Percentiles rank a stretch among this genome's conserved stretches.
Conservation (phyloP, 371 early-diverging fungal species). For the Massospora cicadina region DNA sequence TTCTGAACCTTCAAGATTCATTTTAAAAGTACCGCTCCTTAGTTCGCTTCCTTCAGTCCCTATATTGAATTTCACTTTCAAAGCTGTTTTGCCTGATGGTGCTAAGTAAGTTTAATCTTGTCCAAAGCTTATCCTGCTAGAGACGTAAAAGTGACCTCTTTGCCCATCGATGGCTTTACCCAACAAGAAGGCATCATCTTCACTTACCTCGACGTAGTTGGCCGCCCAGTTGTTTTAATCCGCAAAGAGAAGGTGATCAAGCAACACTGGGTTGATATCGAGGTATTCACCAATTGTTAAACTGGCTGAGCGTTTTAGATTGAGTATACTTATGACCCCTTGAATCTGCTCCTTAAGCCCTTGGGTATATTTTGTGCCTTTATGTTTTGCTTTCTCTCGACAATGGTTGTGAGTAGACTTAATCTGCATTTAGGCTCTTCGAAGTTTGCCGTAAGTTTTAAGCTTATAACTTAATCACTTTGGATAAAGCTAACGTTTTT, state of each 20-base stretch:
- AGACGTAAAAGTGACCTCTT: slow-evolving; percentile 31
- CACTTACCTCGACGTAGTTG: slow-evolving; percentile 58
- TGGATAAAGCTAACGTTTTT: neutral
- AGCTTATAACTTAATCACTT: neutral
- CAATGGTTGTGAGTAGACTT: neutral
- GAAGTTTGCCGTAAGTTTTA: neutral
- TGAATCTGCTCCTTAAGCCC: slow-evolving; percentile 8
- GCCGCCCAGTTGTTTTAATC: slow-evolving; percentile 38
- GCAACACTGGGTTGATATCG: slow-evolving; percentile 28
- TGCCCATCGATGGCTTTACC: slow-evolving; percentile 30
- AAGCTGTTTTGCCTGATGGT: slow-evolving; percentile 82
- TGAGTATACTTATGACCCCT: slow-evolving; percentile 1
- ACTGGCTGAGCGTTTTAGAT: slow-evolving; percentile 5
- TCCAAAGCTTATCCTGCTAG: slow-evolving; percentile 2
- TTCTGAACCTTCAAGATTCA: slow-evolving; percentile 22
- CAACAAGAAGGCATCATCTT: slow-evolving; percentile 22
- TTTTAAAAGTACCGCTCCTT: slow-evolving; percentile 49
- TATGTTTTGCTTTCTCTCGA: neutral
- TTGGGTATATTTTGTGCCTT: neutral
- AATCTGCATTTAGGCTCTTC: neutral
- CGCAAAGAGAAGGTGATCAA: slow-evolving; percentile 40
- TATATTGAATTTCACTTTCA: slow-evolving; percentile 41
- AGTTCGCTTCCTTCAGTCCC: slow-evolving; percentile 39
- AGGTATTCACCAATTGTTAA: slow-evolving; percentile 15
- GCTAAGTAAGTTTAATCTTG: slow-evolving; percentile 36